A percentile compares a stretch with the other conserved stretches of the same genome.
Evolutionary conservation across 2,329 filamentous ascomycete species (phyloP).

Genomic region (Botrytis porri): DNA sequence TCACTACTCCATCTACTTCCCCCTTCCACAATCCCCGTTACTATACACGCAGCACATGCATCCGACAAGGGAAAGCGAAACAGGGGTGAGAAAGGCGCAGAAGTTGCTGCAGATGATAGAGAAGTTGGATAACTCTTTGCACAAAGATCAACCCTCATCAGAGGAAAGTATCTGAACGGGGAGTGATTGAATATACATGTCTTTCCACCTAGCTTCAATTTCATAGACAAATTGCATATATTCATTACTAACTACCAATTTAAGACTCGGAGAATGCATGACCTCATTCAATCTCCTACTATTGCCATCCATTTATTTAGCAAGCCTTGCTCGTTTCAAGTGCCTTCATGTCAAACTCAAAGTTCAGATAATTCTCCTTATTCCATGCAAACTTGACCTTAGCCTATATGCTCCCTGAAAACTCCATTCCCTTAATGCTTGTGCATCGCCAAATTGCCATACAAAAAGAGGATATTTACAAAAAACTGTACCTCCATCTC

Average conservation of each 20-base stretch:
- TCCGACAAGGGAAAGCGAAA: neutral
- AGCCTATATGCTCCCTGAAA: constrained; percentile 10
- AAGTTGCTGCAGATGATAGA: neutral
- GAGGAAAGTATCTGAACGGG: neutral
- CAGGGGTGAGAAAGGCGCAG: neutral
- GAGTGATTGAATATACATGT: neutral
- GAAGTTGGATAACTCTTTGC: neutral
- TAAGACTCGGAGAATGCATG: neutral
- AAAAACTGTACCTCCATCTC: neutral
- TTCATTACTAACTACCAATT: neutral
- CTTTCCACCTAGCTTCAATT: neutral
- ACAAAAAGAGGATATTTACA: constrained; percentile 22
- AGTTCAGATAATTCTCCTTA: neutral
- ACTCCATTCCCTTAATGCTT: constrained; percentile 17
- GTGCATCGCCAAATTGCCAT: constrained; percentile 14
- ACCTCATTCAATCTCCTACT: neutral
- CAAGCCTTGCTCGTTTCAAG: neutral
- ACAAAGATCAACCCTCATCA: neutral
- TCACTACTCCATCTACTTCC: neutral
- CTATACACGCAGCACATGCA: neutral
- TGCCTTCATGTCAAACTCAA: neutral
- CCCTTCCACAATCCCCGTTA: neutral
- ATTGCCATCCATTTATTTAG: neutral
- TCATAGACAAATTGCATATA: neutral
- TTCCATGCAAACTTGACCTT: neutral